Evolutionary conservation across 495 filamentous ascomycete genomes (phyloP), one percentile per base, ranked within the genome.

Genomic region (Darksidea phi): DNA sequence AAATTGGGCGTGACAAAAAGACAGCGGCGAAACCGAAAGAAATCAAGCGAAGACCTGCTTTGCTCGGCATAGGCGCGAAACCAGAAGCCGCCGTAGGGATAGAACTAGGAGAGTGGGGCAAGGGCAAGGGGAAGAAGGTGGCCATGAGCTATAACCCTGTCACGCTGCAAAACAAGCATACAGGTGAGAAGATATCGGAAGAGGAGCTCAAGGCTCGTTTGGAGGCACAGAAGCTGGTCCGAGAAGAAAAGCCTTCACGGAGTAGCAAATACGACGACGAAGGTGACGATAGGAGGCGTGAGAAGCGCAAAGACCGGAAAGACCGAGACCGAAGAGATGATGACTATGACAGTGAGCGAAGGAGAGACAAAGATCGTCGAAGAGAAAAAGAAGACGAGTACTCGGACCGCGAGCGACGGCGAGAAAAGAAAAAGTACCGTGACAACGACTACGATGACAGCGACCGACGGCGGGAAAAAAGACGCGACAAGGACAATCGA

Each of bases 61-160:
- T 94, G 41, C 76, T 96, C 25, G 94, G 95, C 0, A 86, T 99
- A 28, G 94, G 94, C 2, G 89, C 88, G 10, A 90, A 89, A 64
- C 54, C 86, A 67, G 83, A 88, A 50, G 76, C 79, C 4, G 87
- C 88, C 18, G 85, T 84, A 12, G 88, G 88, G 42, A 83, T 87
- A 42, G 91, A 96, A 63, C 68, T 88, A 13, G 88, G 88, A 2
- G 83, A 84, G 0, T 90, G 88, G 85, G 87, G 84, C 32, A 88
- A 84, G 73, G 80, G 80, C 64, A 78, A 57, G 34, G 47, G 36
- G 26, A 88, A 84, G 75, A 78, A 79, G 65, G 78, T 79, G 6
- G 75, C 76, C 55, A 81, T 73, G 15, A 74, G 79, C 2, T 89
- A 89, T 64, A 86, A 82, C 73, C 87, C 87, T 0, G 79, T 90